Base-by-base conservation (phyloP, 768 basidiomycete genomes). In the Russula vinacea region DNA sequence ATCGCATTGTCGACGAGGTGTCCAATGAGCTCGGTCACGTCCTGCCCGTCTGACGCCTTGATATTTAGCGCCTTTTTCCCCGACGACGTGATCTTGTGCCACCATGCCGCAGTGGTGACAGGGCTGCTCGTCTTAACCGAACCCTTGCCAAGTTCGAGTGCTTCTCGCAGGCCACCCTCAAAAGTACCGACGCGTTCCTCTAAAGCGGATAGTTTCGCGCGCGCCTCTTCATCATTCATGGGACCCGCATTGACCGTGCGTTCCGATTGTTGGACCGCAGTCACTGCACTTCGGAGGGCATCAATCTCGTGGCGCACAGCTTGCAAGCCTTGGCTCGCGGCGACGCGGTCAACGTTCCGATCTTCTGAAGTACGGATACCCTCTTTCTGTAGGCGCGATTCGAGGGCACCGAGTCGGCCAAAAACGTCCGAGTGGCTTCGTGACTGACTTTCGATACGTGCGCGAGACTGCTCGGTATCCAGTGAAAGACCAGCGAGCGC, bases 1-100 rank as follows among this genome's bases (percentile, higher is more conserved):
- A 96, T 83, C 0, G 91, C 88, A 16, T 82, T 77, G 64, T 93
- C 87, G 70, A 98, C 90, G 55, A 97, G 80, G 37, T 85, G 79
- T 33, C 80, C 79, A 66, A 98, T 86, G 64, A 94, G 78, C 14
- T 80, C 77, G 0, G 88, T 87, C 26, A 87, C 73, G 67, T 88
- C 92, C 62, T 87, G 83, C 0, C 92, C 92, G 62, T 90, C 89
- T 19, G 83, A 75, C 1, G 88, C 84, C 73, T 86, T 89, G 79
- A 92, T 86, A 35, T 77, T 84, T 51, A 90, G 64, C 13, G 70
- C 69, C 59, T 70, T 71, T 32, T 74, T 77, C 0, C 83, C 77
- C 1, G 58, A 58, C 13, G 59, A 61, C 16, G 80, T 79, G 14
- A 86, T 73, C 71, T 88, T 90, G 74, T 79, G 81, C 88, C 87